Percentiles rank a stretch among this genome's conserved stretches.
Evolutionary conservation across 441 rosid genomes (phyloP).

Genomic region (Arabidopsis lyrata): DNA sequence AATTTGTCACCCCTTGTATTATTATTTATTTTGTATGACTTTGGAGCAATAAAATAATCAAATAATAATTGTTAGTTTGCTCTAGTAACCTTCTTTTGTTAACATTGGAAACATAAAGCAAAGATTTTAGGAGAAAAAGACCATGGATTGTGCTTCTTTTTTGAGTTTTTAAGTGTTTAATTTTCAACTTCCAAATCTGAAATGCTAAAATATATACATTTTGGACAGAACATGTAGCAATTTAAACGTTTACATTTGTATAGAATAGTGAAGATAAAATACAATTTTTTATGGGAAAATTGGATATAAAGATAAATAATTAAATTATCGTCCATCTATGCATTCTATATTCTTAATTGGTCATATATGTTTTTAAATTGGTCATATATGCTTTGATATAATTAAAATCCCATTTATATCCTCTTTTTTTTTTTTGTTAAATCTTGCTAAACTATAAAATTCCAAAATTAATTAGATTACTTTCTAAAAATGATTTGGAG

Average conservation of each 20-base stretch:
- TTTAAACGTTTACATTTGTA: background rate
- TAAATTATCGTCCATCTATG: too few relatives aligned
- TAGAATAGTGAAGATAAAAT: too few relatives aligned
- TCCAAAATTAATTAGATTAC: too few relatives aligned
- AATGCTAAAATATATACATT: background rate
- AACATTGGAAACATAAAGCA: background rate
- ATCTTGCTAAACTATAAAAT: too few relatives aligned
- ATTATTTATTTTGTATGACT: conserved; percentile 21
- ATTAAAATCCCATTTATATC: too few relatives aligned
- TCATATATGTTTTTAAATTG: too few relatives aligned
- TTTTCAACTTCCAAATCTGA: background rate
- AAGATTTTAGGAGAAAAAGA: background rate
- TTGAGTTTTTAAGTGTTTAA: background rate
- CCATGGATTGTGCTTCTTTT: background rate
- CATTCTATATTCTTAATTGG: too few relatives aligned
- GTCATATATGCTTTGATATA: too few relatives aligned
- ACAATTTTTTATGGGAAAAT: too few relatives aligned
- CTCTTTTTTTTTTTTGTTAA: too few relatives aligned
- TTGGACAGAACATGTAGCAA: background rate
- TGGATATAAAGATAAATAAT: too few relatives aligned
- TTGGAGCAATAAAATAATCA: conserved; percentile 2
- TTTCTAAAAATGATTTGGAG: too few relatives aligned
- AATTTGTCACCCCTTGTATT: conserved; percentile 31
- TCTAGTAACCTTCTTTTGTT: background rate
- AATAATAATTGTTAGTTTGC: background rate